Evolutionary conservation across 768 basidiomycete genomes (phyloP).

Genomic region (Udeniomyces megalosporus): DNA sequence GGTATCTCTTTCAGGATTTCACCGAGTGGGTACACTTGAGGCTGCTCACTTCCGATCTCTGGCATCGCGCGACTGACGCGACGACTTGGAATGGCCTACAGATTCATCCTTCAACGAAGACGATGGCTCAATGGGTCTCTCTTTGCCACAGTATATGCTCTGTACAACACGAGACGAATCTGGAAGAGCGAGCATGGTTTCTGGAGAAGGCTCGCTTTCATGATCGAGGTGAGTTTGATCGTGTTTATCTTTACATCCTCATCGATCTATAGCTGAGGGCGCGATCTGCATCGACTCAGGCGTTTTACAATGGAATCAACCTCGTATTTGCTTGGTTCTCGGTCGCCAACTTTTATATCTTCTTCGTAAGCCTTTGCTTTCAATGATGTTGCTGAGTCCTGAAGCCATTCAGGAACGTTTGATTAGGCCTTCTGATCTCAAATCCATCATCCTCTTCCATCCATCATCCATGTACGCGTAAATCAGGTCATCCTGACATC

Average conservation of each 20-base stretch:
- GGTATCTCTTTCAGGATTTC: neutral
- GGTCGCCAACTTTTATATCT: constrained; percentile 33
- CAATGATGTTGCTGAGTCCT: too few species aligned
- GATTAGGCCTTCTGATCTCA: constrained; percentile 37
- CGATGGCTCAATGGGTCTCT: constrained; percentile 97
- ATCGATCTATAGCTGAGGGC: too few species aligned
- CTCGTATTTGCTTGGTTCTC: neutral
- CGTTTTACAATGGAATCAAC: constrained; percentile 64
- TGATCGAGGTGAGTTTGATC: constrained; percentile 41
- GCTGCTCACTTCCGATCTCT: neutral
- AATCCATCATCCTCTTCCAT: constrained; percentile 44
- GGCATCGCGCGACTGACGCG: neutral
- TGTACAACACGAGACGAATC: constrained; percentile 70
- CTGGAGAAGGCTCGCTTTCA: constrained; percentile 52
- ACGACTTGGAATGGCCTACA: constrained; percentile 67
- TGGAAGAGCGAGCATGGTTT: constrained; percentile 66
- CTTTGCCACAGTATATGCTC: constrained; percentile 85
- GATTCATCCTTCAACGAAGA: constrained; percentile 82
- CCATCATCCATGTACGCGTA: too few species aligned
- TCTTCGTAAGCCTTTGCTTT: constrained; percentile 49
- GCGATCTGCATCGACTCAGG: constrained; percentile 53
- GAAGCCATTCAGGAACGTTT: too few species aligned
- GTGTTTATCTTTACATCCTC: constrained; percentile 41
- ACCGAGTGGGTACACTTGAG: neutral
- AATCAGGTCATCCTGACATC: constrained; percentile 22